These are phyloP conservation scores for Dicorynia guianensis DNA, from an alignment of 306 rosid species.

Conservation along the genomic window DNA sequence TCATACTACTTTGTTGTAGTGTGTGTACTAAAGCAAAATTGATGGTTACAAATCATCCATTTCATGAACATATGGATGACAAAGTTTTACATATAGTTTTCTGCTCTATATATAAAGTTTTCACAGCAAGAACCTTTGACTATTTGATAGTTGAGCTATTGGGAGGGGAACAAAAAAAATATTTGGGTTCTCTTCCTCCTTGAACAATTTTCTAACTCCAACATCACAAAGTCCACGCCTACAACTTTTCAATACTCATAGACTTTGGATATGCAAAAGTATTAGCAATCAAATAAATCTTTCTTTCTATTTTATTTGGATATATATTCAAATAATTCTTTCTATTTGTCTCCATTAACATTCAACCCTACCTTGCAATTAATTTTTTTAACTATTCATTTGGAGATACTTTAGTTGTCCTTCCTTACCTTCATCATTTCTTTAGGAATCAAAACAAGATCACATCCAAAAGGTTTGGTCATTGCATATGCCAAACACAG, in stretches of 20 bases:
- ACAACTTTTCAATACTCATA: no score
- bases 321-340: background rate
- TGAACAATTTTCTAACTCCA: no score
- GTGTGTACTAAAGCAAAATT: background rate
- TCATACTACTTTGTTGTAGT: background rate
- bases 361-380: background rate
- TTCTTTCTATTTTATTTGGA: no score
- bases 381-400: background rate
- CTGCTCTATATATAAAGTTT: background rate
- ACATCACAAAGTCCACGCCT: no score
- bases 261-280: no score
- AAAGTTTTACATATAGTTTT: background rate
- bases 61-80: background rate
- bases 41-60: background rate
- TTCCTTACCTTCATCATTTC: background rate
- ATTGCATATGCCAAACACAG: background rate
- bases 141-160: background rate
- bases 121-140: background rate
- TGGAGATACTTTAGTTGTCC: background rate
- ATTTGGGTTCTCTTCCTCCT: no score
- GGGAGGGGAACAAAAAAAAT: background rate
- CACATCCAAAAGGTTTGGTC: conserved; percentile 17
- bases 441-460: background rate
- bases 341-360: background rate
- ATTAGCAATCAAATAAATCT: no score